Evolutionary conservation across 176 grass and related monocot species (phyloP).

Genomic region (Ananas comosus): DNA sequence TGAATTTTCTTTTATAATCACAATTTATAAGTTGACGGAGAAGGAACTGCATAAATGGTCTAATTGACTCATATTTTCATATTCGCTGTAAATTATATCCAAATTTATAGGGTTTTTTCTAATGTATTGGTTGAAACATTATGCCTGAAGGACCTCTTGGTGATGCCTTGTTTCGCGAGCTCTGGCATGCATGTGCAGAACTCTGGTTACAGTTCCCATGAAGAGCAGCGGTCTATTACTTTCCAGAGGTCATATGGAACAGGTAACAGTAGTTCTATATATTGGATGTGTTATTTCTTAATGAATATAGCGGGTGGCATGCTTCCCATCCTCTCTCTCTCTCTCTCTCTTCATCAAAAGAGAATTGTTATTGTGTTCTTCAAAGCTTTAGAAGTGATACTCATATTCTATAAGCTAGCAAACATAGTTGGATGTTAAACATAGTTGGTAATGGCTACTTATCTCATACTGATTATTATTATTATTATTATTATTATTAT

Average conservation of each 20-base stretch:
- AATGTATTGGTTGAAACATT: background rate
- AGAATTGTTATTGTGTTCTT: background rate
- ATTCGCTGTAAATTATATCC: background rate
- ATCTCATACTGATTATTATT: background rate
- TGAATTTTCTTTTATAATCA: too few species aligned
- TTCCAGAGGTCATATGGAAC: constrained; percentile 96
- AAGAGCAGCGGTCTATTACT: constrained; percentile 86
- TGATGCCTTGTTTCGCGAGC: constrained; percentile 49
- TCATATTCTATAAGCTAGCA: background rate
- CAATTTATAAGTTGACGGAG: too few species aligned
- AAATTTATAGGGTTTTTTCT: background rate
- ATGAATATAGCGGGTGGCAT: background rate
- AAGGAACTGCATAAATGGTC: too few species aligned
- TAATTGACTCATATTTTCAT: background rate
- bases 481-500: too few species aligned
- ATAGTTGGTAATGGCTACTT: background rate
- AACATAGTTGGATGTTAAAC: background rate
- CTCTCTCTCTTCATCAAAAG: too few species aligned
- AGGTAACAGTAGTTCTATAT: constrained; percentile 29
- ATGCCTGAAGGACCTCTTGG: constrained; percentile 25
- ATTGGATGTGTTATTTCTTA: background rate
- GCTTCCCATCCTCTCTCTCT: too few species aligned
- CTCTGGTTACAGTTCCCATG: constrained; percentile 58
- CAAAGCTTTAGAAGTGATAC: background rate
- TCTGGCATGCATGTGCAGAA: constrained; percentile 90